Evolutionary conservation across 495 filamentous ascomycete species (phyloP).

Genomic region (Penicillium simplicissimum): DNA sequence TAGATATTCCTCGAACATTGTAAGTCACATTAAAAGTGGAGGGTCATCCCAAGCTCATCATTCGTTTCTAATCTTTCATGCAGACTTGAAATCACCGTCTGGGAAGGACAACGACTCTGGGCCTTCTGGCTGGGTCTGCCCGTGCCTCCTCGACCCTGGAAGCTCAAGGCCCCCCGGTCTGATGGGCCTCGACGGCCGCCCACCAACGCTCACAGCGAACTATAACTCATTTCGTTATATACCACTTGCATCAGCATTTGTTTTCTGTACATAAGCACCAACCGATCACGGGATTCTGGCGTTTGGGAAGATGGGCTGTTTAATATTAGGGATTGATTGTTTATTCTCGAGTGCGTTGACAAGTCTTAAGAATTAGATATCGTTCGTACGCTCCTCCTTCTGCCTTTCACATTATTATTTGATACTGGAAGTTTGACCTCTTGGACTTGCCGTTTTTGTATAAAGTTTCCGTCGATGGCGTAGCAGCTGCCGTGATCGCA

Average conservation of each 20-base stretch:
- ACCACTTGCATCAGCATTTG: slow-evolving; percentile 10
- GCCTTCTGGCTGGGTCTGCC: slow-evolving; percentile 79
- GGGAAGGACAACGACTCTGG: slow-evolving; percentile 66
- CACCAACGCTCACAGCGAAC: slow-evolving; percentile 38
- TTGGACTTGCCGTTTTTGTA: background rate
- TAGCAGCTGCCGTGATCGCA: too few relatives aligned
- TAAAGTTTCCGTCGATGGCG: background rate
- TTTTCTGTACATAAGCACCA: slow-evolving; percentile 16
- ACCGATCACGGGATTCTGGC: slow-evolving; percentile 7
- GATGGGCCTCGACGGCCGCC: background rate
- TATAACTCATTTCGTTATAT: slow-evolving; percentile 36
- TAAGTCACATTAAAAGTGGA: slow-evolving; percentile 51
- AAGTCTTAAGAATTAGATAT: background rate
- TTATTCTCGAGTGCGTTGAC: slow-evolving; percentile 6
- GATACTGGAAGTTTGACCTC: background rate
- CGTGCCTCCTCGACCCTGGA: slow-evolving; percentile 67
- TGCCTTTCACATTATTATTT: background rate
- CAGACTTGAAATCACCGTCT: slow-evolving; percentile 60
- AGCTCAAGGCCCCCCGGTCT: slow-evolving; percentile 48
- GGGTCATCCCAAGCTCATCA: background rate
- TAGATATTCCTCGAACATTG: slow-evolving; percentile 64
- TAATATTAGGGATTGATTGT: background rate
- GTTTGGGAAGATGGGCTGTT: slow-evolving; percentile 7
- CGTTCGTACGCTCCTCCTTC: background rate
- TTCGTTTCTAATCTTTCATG: slow-evolving; percentile 3